Percentiles rank a stretch among this genome's conserved stretches.
Evolutionary conservation across 306 rosid species (phyloP).

Genomic region (Oemleria cerasiformis): DNA sequence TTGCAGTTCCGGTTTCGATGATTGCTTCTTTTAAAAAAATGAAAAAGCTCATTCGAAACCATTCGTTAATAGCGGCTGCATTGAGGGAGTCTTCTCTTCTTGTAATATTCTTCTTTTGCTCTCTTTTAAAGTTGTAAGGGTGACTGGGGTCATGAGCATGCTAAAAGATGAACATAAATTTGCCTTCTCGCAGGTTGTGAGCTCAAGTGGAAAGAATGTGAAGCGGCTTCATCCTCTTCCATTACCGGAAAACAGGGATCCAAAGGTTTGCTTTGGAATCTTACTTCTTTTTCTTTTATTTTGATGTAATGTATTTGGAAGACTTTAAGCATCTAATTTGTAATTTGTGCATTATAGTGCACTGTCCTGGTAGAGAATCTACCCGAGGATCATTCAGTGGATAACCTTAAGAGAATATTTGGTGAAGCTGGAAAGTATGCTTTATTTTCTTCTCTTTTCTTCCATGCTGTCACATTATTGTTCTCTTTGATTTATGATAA

Average conservation of each 20-base stretch:
- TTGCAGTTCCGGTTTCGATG: constrained; percentile 72
- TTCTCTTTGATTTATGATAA: constrained; percentile 21
- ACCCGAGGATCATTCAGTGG: constrained; percentile 82
- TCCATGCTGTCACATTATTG: constrained; percentile 1
- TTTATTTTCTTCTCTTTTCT: constrained; percentile 8
- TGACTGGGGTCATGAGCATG: constrained; percentile 25
- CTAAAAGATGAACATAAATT: constrained; percentile 11
- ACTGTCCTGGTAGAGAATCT: constrained; percentile 95
- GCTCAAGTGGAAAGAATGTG: constrained; percentile 75
- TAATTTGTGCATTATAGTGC: constrained; percentile 49
- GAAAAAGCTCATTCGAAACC: constrained; percentile 64
- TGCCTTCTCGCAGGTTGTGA: constrained; percentile 58
- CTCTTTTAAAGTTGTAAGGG: constrained; percentile 17
- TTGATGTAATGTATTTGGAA: constrained; percentile 3
- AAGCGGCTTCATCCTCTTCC: constrained; percentile 72
- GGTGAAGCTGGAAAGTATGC: constrained; percentile 84
- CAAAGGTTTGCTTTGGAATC: constrained; percentile 56
- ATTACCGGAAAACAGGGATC: constrained; percentile 49
- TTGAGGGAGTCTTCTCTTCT: constrained; percentile 78
- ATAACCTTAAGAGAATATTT: constrained; percentile 67
- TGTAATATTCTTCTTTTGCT: constrained; percentile 43
- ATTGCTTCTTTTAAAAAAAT: constrained; percentile 83
- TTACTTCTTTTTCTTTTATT: not conserved
- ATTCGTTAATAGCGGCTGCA: constrained; percentile 55
- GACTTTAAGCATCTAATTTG: constrained; percentile 38